Base-by-base conservation (phyloP, 108 stramenopile species). In the Skeletonema costatum region DNA sequence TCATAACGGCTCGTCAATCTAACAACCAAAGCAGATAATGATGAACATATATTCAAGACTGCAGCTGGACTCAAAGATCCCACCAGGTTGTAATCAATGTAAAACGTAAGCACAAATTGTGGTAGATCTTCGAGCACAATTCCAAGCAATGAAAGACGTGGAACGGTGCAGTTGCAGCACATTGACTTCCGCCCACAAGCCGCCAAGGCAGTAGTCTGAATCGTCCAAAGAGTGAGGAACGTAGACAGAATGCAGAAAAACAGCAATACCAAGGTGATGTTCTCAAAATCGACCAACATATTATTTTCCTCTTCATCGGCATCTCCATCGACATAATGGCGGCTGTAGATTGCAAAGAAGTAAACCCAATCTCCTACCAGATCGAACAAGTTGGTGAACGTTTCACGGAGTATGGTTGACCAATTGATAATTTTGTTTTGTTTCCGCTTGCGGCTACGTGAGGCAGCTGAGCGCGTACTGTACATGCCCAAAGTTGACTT, bases 121-220 rank as follows among this genome's bases (percentile, higher is more conserved):
- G 79, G 79, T 33, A 80, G 21, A 58, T 80, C 79, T 60, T 80
- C 67, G 0, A 74, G 9, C 17, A 80, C 2, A 5, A 80, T 64
- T 29, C 53, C 33, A 16, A 68, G 41, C 61, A 80, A 17, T 1
- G 68, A 19, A n/a, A 80, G 63, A 41, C 79, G 44, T 14, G 67
- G 60, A 6, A 68, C 60, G 16, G 73, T 80, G 56, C 68, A 80
- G 46, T 80, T 80, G 68, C 79, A 80, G 41, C 79, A 73, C 51
- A 70, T 39, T 33, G 60, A 64, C 61, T 73, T 77, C 12, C 14
- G 32, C 0, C 71, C 68, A n/a, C 56, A 63, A 16, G 41, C 44
- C 21, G 50, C 69, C 17, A 60, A 66, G 19, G 73, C 12, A 17
- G 68, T 46, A 2, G 79, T 74, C 25, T 70, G 21, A 4, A 70